A percentile compares a stretch with the other conserved stretches of the same genome.
Evolutionary conservation across 371 early-diverging fungal species (phyloP).

Genomic region (Parasitella parasitica): DNA sequence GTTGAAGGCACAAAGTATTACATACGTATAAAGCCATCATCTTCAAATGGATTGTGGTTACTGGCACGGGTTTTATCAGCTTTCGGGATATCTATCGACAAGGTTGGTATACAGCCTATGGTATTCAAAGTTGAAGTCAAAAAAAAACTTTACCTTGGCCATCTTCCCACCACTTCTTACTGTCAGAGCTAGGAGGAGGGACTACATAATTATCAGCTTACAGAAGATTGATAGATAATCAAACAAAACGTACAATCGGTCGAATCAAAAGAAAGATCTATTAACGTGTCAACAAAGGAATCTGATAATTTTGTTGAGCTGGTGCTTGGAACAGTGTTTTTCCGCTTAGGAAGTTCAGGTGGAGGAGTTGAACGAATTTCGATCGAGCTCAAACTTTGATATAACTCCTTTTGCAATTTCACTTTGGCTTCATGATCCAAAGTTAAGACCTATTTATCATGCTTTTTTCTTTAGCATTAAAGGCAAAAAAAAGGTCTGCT

Average conservation of each 20-base stretch:
- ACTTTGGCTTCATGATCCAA: conserved; percentile 44
- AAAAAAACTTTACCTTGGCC: conserved; percentile 12
- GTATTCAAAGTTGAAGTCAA: neutral
- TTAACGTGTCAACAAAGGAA: conserved; percentile 27
- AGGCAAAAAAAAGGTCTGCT: neutral
- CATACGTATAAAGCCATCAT: conserved; percentile 12
- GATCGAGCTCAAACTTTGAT: conserved; percentile 42
- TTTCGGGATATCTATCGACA: conserved; percentile 23
- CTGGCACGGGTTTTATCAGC: conserved; percentile 24
- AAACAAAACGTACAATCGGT: conserved; percentile 6
- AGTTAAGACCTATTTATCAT: conserved; percentile 29
- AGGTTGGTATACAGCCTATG: neutral
- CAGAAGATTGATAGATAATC: neutral
- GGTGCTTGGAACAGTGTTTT: conserved; percentile 6
- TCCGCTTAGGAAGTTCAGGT: conserved; percentile 25
- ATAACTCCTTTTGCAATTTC: conserved; percentile 46
- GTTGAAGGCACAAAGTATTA: neutral
- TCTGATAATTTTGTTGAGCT: conserved; percentile 25
- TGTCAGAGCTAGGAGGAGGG: conserved; percentile 42
- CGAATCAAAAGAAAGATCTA: conserved; percentile 21
- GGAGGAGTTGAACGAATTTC: conserved; percentile 14
- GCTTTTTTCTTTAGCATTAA: neutral
- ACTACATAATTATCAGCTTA: conserved; percentile 24
- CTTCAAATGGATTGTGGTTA: conserved; percentile 35
- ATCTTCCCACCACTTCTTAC: conserved; percentile 49